Evolutionary conservation across 805 yeast species (phyloP).

Genomic region (Starmerella bombicola): DNA sequence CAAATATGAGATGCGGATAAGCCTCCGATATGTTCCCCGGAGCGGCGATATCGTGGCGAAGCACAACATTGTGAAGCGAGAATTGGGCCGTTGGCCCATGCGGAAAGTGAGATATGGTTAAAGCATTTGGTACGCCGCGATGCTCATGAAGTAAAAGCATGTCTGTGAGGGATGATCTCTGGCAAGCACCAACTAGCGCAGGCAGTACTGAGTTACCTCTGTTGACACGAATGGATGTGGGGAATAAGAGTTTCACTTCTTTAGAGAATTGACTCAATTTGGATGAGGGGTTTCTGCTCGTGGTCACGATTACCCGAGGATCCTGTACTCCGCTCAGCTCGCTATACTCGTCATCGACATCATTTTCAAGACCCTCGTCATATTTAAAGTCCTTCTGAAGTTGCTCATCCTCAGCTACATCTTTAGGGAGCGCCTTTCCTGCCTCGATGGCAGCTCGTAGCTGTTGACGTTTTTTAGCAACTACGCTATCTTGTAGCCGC

Average conservation of each 20-base stretch:
- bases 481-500: slow-evolving; percentile 77
- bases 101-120: slow-evolving; percentile 89
- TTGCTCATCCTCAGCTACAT: slow-evolving; percentile 73
- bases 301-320: slow-evolving; percentile 84
- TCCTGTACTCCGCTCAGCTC: slow-evolving; percentile 78
- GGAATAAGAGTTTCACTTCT: slow-evolving; percentile 79
- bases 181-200: slow-evolving; percentile 70
- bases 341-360: slow-evolving; percentile 81
- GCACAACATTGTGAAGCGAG: slow-evolving; percentile 84
- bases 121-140: slow-evolving; percentile 92
- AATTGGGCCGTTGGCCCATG: slow-evolving; percentile 96
- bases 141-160: slow-evolving; percentile 84
- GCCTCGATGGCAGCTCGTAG: slow-evolving; percentile 78
- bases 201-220: slow-evolving; percentile 89
- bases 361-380: slow-evolving; percentile 62
- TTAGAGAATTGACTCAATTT: slow-evolving; percentile 82
- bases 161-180: slow-evolving; percentile 70
- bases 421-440: slow-evolving; percentile 83
- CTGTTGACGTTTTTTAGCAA: slow-evolving; percentile 75
- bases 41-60: slow-evolving; percentile 81
- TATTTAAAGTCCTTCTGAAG: slow-evolving; percentile 71
- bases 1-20: slow-evolving; percentile 88
- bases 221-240: slow-evolving; percentile 76
- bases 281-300: slow-evolving; percentile 82
- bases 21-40: slow-evolving; percentile 83